These are phyloP conservation scores for Pogostemon cablin DNA, from an alignment of 257 asterid species.

Conservation along the genomic window DNA sequence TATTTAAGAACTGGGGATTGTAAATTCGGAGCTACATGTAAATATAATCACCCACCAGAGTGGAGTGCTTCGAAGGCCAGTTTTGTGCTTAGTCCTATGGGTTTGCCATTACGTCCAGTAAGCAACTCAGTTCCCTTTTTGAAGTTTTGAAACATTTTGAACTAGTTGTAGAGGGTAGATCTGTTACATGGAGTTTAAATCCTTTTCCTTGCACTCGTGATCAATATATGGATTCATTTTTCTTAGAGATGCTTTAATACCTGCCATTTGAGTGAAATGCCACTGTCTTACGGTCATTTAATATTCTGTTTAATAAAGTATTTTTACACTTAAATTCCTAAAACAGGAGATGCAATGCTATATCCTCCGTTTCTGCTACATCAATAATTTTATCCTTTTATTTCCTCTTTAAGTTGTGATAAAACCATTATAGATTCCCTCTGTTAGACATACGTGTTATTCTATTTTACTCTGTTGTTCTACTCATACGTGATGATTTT, in stretches of 20 bases:
- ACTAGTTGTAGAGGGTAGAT: constrained; percentile 7
- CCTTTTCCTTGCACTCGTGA: neutral
- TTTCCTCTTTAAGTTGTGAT: neutral
- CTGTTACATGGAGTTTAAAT: neutral
- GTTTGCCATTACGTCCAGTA: constrained; percentile 94
- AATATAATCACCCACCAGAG: constrained; percentile 88
- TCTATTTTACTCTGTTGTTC: neutral
- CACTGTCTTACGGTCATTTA: too few species aligned
- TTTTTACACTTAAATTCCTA: too few species aligned
- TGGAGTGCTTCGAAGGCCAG: constrained; percentile 54
- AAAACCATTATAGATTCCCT: neutral
- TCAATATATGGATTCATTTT: neutral
- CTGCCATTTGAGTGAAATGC: neutral
- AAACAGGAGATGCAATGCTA: too few species aligned
- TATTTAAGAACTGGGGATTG: constrained; percentile 88
- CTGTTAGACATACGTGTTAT: neutral
- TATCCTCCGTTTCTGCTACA: neutral
- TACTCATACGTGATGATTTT: neutral
- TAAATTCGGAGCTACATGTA: constrained; percentile 85
- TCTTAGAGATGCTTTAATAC: constrained; percentile 3
- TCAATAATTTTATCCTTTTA: constrained; percentile 3
- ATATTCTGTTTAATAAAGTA: too few species aligned
- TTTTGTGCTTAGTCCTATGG: constrained; percentile 74
- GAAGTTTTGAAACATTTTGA: constrained; percentile 9
- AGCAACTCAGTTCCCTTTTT: constrained; percentile 30